These are phyloP conservation scores for Claviceps monticola DNA, from an alignment of 2,329 filamentous ascomycete species.

Conservation along the genomic window DNA sequence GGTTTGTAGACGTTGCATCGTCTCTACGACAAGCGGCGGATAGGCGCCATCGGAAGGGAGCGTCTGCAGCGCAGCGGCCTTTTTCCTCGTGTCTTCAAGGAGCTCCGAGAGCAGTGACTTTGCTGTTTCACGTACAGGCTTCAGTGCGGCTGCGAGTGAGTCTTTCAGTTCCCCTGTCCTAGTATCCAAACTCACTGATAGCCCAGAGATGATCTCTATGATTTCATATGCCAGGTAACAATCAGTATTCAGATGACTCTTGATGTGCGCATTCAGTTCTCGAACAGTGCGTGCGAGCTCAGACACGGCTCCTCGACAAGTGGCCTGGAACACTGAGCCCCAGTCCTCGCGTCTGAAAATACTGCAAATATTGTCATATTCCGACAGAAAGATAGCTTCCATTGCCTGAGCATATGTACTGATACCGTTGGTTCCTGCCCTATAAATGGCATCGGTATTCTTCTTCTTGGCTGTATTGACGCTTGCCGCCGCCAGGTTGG, in stretches of 20 bases:
- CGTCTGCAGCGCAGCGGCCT: constrained; percentile 47
- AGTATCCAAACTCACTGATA: constrained; percentile 67
- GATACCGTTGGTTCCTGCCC: constrained; percentile 80
- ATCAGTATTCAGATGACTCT: constrained; percentile 72
- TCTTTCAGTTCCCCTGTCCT: constrained; percentile 77
- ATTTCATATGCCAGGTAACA: constrained; percentile 94
- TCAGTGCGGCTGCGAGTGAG: constrained; percentile 69
- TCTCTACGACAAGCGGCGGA: constrained; percentile 65
- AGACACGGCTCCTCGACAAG: constrained; percentile 62
- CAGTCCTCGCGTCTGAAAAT: constrained; percentile 81
- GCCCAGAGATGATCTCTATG: constrained; percentile 70
- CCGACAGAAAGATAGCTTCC: constrained; percentile 73
- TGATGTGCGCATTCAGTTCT: constrained; percentile 83
- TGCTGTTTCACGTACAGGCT: constrained; percentile 82
- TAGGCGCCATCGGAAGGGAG: constrained; percentile 69
- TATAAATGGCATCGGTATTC: constrained; percentile 70
- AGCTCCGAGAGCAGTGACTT: constrained; percentile 75
- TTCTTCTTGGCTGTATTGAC: constrained; percentile 73
- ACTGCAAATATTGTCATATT: constrained; percentile 80
- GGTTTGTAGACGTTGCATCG: constrained; percentile 72
- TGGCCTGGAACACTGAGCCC: constrained; percentile 62
- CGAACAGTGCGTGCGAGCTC: constrained; percentile 77
- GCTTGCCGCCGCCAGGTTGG: constrained; percentile 78
- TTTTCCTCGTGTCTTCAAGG: constrained; percentile 67
- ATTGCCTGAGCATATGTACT: constrained; percentile 77